Evolutionary conservation across 305 asterid genomes (phyloP), one percentile per base, ranked within the genome.

Genomic region (Nicotiana rustica): DNA sequence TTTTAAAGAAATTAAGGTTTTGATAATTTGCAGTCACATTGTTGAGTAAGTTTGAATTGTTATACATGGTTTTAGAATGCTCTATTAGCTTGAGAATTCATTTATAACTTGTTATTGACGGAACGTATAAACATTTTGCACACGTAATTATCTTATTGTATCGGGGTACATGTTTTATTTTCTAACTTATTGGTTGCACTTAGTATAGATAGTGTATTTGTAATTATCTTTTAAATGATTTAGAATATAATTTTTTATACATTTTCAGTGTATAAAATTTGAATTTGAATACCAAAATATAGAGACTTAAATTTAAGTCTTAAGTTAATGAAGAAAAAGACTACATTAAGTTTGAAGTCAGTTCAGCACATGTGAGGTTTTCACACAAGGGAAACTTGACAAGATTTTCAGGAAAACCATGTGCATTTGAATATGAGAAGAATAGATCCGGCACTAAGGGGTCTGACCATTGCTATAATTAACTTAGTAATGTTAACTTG

Each of bases 391-490:
- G 17, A 70, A 41, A n/a, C 25, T 70, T 70, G 35, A 70, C 59
- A 70, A 38, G 78, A 70, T 36, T 69, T 70, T 41, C 41, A 70
- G 78, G 78, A 70, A 70, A 70, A 49, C 56, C 77, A 68, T 68
- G 77, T 68, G 77, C 77, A 33, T 6, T 36, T 18, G 29, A 59
- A n/a, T 59, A 59, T n/a, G 21, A 59, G 49, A 80, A 47, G 13
- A 18, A 44, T 82, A 82, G 85, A 82, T 82, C 85, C 77, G 80
- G 75, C 76, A 82, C 73, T 67, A n/a, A 60, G 47, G 85, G 85
- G n/a, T 38, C 77, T 57, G 35, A 59, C 13, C 77, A 75, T 62
- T 62, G 12, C 52, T 49, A 10, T 15, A 1, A 4, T 67, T 17
- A 59, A 44, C 35, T 41, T 29, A 35, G 17, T 71, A 77, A 61